phyloP scores from a whole-genome alignment of 768 basidiomycete species.

The Tulasnella sp. region DNA sequence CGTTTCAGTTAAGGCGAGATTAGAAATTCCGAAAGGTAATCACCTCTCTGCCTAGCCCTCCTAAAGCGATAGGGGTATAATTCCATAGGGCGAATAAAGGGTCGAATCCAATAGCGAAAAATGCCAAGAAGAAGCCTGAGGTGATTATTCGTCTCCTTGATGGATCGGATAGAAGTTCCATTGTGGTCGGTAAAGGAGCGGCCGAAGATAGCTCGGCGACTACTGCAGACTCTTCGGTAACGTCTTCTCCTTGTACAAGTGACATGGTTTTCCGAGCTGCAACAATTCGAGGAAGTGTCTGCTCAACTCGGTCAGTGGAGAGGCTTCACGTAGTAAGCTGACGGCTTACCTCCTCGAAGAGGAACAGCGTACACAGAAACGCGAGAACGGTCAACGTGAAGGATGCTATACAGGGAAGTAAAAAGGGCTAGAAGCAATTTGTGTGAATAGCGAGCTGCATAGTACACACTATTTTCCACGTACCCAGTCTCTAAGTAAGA shows the following conservation, averaged over 20 bases:
- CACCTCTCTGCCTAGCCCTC: slow-evolving; percentile 63
- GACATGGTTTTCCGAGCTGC: background rate
- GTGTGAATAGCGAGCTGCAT: background rate
- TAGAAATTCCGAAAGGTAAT: slow-evolving; percentile 37
- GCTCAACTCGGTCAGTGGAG: background rate
- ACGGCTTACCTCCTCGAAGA: slow-evolving; percentile 35
- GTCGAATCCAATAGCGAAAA: slow-evolving; percentile 61
- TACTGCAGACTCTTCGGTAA: background rate
- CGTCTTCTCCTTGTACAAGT: background rate
- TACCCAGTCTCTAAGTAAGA: slow-evolving; percentile 46
- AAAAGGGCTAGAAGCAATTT: slow-evolving; percentile 37
- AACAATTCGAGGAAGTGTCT: slow-evolving; percentile 4
- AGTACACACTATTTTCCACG: background rate
- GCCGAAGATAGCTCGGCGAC: background rate
- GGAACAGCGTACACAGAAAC: slow-evolving; percentile 32
- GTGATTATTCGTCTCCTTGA: slow-evolving; percentile 29
- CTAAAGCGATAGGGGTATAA: slow-evolving; percentile 60
- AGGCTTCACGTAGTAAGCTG: background rate
- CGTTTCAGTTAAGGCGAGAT: background rate
- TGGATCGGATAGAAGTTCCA: slow-evolving; percentile 31
- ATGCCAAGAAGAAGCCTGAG: slow-evolving; percentile 47
- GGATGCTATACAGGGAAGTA: slow-evolving; percentile 40
- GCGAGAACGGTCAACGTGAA: slow-evolving; percentile 35
- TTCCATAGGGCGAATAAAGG: slow-evolving; percentile 70
- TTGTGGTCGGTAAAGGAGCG: background rate